phyloP scores from a whole-genome alignment of 2,329 filamentous ascomycete genomes.

The Phialophora chinensis region DNA sequence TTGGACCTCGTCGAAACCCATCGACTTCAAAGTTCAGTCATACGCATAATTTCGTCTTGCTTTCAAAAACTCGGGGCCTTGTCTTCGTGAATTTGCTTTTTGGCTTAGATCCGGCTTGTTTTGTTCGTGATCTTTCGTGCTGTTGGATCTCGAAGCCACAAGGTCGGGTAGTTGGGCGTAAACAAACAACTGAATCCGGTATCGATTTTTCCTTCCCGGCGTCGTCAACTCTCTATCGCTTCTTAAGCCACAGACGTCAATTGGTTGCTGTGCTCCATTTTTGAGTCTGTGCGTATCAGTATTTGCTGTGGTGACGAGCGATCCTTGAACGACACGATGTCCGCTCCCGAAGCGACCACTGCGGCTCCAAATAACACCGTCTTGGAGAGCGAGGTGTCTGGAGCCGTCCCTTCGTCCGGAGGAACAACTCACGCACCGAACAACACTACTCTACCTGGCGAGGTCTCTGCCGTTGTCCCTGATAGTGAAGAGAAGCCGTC shows the following conservation, averaged over 20 bases:
- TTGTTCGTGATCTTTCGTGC: neutral
- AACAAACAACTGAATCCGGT: neutral
- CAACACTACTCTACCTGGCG: slow-evolving; percentile 9
- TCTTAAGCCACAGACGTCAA: neutral
- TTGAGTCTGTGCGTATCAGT: neutral
- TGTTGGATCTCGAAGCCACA: neutral
- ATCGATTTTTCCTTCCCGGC: neutral
- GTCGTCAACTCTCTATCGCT: neutral
- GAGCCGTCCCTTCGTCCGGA: slow-evolving; percentile 16
- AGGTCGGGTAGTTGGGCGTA: neutral
- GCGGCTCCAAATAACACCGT: slow-evolving; percentile 31
- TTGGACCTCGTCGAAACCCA: neutral
- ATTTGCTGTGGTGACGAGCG: neutral
- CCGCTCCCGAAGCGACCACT: slow-evolving; percentile 18
- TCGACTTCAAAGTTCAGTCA: neutral
- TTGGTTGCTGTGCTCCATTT: neutral
- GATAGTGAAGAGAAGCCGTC: slow-evolving; percentile 14
- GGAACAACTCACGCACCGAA: slow-evolving; percentile 12
- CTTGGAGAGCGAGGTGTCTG: slow-evolving; percentile 28
- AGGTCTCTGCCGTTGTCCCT: slow-evolving; percentile 22
- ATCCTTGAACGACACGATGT: neutral
- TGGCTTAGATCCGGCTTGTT: neutral
- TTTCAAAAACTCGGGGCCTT: neutral
- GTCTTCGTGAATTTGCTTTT: neutral
- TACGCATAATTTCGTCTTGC: neutral